A percentile compares a stretch with the other conserved stretches of the same genome.
These are phyloP conservation scores for Tricholomella constricta DNA, from an alignment of 768 basidiomycete genomes.

Conservation along the genomic window DNA sequence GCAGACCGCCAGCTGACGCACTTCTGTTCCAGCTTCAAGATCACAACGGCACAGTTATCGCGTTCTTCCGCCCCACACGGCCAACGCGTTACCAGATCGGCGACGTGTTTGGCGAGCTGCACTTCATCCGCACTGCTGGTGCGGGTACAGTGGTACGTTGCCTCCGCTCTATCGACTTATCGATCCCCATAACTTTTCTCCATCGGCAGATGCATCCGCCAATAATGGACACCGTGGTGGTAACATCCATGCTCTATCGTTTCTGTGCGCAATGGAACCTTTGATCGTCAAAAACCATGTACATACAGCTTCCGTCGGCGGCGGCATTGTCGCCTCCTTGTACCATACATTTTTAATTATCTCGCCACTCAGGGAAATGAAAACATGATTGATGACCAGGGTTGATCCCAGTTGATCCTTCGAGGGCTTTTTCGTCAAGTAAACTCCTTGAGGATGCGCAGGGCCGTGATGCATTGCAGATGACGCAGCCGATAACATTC, in stretches of 20 bases:
- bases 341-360: slow-evolving; percentile 21
- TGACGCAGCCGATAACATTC: slow-evolving; percentile 8
- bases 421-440: not conserved
- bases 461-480: not conserved
- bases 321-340: slow-evolving; percentile 6
- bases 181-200: slow-evolving; percentile 14
- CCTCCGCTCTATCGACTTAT: slow-evolving; percentile 17
- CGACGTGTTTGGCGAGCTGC: slow-evolving; percentile 84
- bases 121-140: slow-evolving; percentile 78
- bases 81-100: slow-evolving; percentile 83
- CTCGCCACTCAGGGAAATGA: not conserved
- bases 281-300: slow-evolving; percentile 23
- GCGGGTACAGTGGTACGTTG: slow-evolving; percentile 76
- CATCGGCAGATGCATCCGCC: slow-evolving; percentile 78
- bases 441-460: not conserved
- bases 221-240: slow-evolving; percentile 86
- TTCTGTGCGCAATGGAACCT: slow-evolving; percentile 63
- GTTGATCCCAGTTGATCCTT: not conserved
- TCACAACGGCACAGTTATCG: slow-evolving; percentile 65
- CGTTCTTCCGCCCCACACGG: slow-evolving; percentile 78
- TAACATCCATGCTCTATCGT: slow-evolving; percentile 85
- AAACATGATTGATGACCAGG: not conserved
- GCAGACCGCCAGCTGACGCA: slow-evolving; percentile 20
- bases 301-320: not conserved
- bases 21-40: slow-evolving; percentile 64